These are phyloP conservation scores for Periglandula ipomoeae DNA, from an alignment of 2,329 filamentous ascomycete genomes.

Conservation along the genomic window DNA sequence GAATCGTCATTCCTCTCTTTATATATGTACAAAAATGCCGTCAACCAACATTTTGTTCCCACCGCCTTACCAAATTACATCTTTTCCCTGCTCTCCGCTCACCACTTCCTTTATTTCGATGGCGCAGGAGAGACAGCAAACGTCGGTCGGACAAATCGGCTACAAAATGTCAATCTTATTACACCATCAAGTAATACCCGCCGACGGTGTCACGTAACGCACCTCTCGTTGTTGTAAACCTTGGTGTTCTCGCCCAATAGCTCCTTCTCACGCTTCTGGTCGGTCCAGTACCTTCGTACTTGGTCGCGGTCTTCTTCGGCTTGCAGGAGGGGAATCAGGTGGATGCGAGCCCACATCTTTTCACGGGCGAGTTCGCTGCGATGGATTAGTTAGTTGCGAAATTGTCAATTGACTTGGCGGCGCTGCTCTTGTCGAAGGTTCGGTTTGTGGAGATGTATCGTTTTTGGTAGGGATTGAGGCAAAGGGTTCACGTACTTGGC, in stretches of 20 bases:
- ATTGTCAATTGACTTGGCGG: too few relatives aligned
- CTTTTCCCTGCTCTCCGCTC: background rate
- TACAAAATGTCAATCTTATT: background rate
- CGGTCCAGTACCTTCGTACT: conserved; percentile 76
- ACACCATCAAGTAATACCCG: too few relatives aligned
- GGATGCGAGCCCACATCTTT: conserved; percentile 96
- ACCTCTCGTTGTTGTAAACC: conserved; percentile 86
- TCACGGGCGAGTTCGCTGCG: conserved; percentile 83
- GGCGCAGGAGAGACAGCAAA: conserved; percentile 62
- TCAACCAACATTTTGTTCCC: too few relatives aligned
- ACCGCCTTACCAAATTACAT: background rate
- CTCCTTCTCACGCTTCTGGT: conserved; percentile 84
- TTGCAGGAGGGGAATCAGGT: conserved; percentile 87
- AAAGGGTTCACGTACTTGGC: conserved; percentile 68
- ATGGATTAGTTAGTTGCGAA: background rate
- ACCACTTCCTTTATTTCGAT: conserved; percentile 39
- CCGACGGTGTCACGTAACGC: conserved; percentile 33
- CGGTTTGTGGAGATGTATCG: too few relatives aligned
- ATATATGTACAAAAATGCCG: too few relatives aligned
- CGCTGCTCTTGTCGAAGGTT: too few relatives aligned
- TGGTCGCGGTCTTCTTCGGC: conserved; percentile 96
- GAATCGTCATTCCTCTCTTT: too few relatives aligned
- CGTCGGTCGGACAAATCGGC: conserved; percentile 72
- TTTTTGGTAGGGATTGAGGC: too few relatives aligned
- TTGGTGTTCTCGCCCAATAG: conserved; percentile 74